Evolutionary conservation across 2,329 filamentous ascomycete species (phyloP), one percentile per base, ranked within the genome.

Genomic region (Diplodia scrobiculata): DNA sequence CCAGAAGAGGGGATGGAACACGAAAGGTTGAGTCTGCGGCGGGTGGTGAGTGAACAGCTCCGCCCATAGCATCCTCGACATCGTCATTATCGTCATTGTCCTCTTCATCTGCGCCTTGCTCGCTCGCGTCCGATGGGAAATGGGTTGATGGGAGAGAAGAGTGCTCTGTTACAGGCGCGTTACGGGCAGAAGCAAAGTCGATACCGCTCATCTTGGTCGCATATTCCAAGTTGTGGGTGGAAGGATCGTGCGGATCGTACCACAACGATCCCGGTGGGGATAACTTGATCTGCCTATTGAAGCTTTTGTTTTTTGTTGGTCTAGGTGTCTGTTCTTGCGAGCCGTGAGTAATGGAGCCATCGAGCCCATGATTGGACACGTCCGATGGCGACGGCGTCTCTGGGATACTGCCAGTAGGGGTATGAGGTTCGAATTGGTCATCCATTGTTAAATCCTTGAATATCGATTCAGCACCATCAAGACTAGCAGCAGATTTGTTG

Each of bases 1-100:
- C 92, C 1, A 92, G 82, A 14, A 77, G 77, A 27, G 76, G 74
- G 4, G 77, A 74, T 6, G 79, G 79, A 21, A 77, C 75, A 50
- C 75, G 72, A 67, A 80, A 79, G 14, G 17, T 21, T 3, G 47
- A 7, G 19, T 65, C 63, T 11, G 11, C 27, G 7, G 55, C 48
- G 7, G 47, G 58, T 10, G 53, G 53, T 11, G 63, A 58, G 14
- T 58, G 51, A 9, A 65, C 29, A 48, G 63, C 63, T 27, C 63
- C 63, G 11, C 51, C 63, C 29, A 29, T 47, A 1, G 25, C 17
- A n/a, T 27, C 14, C 21, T 47, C 53, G 32, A n/a, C 17, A n/a
- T n/a, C 14, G 21, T 47, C 53, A 19, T 13, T n/a, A 14, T 52
- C 53, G 9, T 66, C 45, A 19, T 48, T 65, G 29, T 32, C 64